These are phyloP conservation scores for baker's yeast (Saccharomyces cerevisiae) DNA, from an alignment of 805 yeast species.

Conservation along the genomic window DNA sequence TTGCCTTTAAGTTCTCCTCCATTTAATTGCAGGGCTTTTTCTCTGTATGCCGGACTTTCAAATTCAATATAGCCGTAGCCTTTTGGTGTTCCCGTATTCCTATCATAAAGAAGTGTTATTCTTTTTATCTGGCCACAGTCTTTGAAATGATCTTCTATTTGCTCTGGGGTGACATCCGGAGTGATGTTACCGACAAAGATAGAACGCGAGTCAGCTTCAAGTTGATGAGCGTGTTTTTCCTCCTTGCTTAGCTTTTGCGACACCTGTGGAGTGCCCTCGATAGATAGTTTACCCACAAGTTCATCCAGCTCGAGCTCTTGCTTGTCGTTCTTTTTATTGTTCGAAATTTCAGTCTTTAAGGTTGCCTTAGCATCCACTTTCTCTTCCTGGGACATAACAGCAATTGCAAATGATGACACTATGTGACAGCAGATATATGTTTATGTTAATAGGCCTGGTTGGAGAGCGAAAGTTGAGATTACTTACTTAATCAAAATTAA, in stretches of 20 bases:
- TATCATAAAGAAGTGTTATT: constrained; percentile 40
- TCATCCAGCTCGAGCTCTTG: background rate
- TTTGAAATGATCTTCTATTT: constrained; percentile 40
- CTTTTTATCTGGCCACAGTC: constrained; percentile 40
- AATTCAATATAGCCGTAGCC: constrained; percentile 64
- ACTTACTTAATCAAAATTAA: background rate
- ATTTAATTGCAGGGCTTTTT: constrained; percentile 39
- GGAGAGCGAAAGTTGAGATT: background rate
- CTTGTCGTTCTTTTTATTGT: background rate
- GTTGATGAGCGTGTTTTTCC: constrained; percentile 25
- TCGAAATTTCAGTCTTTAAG: background rate
- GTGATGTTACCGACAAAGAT: constrained; percentile 47
- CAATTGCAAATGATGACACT: background rate
- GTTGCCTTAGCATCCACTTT: background rate
- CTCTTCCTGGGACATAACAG: background rate
- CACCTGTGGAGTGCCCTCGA: background rate
- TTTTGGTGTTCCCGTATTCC: constrained; percentile 39
- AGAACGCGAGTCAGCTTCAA: constrained; percentile 44
- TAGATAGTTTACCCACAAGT: background rate
- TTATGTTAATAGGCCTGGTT: background rate
- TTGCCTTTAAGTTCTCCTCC: constrained; percentile 40
- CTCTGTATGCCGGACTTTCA: constrained; percentile 35
- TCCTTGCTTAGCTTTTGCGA: constrained; percentile 10
- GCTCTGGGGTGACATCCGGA: constrained; percentile 41
- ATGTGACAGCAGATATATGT: background rate